phyloP scores from a whole-genome alignment of 306 rosid species.

The Cicer pinnatifidum region DNA sequence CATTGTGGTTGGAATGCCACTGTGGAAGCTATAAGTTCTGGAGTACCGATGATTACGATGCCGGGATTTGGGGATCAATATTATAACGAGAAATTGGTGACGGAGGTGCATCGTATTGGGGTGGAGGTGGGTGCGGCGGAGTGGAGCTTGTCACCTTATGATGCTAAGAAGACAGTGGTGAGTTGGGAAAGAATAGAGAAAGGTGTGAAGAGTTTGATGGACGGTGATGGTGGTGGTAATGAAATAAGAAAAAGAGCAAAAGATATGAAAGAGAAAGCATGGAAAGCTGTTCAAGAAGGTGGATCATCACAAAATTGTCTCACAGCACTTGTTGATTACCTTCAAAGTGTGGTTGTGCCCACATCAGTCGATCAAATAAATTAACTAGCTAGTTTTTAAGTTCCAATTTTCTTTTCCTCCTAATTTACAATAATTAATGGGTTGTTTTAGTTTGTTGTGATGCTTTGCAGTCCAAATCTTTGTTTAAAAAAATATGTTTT shows the following conservation, averaged over 20 bases:
- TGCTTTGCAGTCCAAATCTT: no score
- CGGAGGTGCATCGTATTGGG: conserved; percentile 46
- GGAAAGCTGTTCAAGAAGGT: conserved; percentile 39
- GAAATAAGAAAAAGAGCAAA: conserved; percentile 37
- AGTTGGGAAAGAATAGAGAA: conserved; percentile 41
- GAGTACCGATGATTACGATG: conserved; percentile 48
- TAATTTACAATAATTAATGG: no score
- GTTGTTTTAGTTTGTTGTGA: no score
- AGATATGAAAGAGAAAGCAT: conserved; percentile 44
- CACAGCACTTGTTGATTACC: conserved; percentile 3
- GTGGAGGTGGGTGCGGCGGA: conserved; percentile 50
- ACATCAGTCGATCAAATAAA: not conserved
- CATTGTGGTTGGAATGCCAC: conserved; percentile 47
- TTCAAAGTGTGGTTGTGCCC: conserved; percentile 12
- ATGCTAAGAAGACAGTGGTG: conserved; percentile 36
- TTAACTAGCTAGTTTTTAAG: not conserved
- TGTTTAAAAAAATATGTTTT: no score
- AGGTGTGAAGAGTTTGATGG: conserved; percentile 49
- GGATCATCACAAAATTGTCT: conserved; percentile 45
- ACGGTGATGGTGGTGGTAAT: conserved; percentile 35
- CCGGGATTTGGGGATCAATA: conserved; percentile 39
- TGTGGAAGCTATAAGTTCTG: conserved; percentile 38
- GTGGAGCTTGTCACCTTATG: conserved; percentile 39
- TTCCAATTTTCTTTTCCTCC: not conserved
- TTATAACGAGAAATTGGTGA: conserved; percentile 43